Conservation (phyloP, 768 basidiomycete genomes). For the Lentinus tigrinus region DNA sequence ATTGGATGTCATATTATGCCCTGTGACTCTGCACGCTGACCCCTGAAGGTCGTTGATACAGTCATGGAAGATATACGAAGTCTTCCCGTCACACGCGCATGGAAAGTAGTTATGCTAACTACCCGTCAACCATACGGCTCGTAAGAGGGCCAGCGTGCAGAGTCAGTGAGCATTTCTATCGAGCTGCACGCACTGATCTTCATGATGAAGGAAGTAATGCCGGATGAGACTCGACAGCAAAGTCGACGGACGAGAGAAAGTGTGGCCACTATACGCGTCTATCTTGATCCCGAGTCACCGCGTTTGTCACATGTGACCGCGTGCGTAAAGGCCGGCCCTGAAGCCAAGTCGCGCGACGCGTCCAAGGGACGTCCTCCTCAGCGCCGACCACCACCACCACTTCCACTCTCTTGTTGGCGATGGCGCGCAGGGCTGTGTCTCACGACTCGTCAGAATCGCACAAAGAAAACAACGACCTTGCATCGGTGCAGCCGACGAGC, state of each 20-base stretch:
- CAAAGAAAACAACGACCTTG: constrained; percentile 29
- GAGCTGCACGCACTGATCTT: constrained; percentile 3
- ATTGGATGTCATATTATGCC: no score
- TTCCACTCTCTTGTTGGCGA: constrained; percentile 1
- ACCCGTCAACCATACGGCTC: no score
- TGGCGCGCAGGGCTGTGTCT: constrained; percentile 24
- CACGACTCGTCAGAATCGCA: constrained; percentile 27
- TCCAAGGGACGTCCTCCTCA: constrained; percentile 2
- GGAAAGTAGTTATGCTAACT: no score
- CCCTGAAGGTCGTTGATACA: no score
- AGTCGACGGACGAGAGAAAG: not conserved
- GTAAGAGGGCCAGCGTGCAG: no score
- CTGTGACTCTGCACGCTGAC: no score
- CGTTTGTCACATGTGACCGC: not conserved
- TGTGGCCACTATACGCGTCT: not conserved
- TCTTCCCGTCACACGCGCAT: no score
- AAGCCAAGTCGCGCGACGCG: constrained; percentile 21
- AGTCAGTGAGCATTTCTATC: no score
- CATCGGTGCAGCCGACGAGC: not conserved
- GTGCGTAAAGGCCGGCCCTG: constrained; percentile 19
- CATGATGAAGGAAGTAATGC: not conserved
- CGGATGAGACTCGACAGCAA: not conserved
- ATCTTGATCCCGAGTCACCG: not conserved
- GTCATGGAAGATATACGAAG: no score
- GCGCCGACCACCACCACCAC: no score